Evolutionary conservation across 306 rosid species (phyloP).

Genomic region (Cucumis hystrix): DNA sequence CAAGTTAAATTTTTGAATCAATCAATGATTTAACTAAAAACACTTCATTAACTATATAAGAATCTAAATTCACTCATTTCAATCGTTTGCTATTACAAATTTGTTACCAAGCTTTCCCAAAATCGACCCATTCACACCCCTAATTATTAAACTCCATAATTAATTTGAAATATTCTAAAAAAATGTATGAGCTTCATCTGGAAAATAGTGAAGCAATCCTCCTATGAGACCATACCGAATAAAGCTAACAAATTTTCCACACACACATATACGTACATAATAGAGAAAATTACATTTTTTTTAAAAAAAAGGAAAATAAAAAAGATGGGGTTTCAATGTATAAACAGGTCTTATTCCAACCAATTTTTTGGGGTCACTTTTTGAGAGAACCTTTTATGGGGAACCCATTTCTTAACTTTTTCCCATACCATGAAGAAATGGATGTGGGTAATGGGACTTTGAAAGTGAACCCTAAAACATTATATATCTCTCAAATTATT

Average conservation of each 20-base stretch:
- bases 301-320: neutral
- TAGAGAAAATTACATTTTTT: no score
- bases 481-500: neutral
- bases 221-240: neutral
- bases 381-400: neutral
- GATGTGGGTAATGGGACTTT: constrained; percentile 27
- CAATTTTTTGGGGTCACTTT: neutral
- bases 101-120: neutral
- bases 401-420: constrained; percentile 2
- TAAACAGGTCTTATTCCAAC: neutral
- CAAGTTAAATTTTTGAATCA: no score
- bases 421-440: constrained; percentile 5
- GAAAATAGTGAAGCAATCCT: neutral
- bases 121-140: neutral
- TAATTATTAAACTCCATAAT: neutral
- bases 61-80: neutral
- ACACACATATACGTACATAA: neutral
- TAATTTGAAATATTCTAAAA: neutral
- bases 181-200: neutral
- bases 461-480: constrained; percentile 21
- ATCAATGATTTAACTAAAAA: no score
- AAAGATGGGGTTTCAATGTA: neutral
- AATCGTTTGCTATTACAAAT: neutral
- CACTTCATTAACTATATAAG: no score
- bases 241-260: neutral